phyloP scores from a whole-genome alignment of 2,329 filamentous ascomycete genomes.

The Bimuria novae-zelandiae region DNA sequence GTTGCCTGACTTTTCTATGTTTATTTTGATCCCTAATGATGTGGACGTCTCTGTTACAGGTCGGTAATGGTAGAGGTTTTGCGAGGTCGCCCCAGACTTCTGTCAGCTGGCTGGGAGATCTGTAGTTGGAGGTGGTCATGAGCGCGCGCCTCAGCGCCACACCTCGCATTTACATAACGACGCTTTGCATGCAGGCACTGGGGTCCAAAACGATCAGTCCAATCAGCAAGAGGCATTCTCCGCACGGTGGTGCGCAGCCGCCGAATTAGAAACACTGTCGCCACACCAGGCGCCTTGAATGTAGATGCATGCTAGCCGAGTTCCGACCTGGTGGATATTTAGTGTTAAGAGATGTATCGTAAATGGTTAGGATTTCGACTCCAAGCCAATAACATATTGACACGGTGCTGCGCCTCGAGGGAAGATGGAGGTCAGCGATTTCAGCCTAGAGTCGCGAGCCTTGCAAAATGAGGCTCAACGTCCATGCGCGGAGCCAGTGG shows the following conservation, averaged over 20 bases:
- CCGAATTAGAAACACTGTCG: constrained; percentile 18
- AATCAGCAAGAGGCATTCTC: constrained; percentile 4
- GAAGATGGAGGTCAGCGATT: constrained; percentile 18
- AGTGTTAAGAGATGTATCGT: neutral
- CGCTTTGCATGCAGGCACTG: constrained; percentile 1
- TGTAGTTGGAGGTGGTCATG: neutral
- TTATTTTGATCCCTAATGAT: too few species aligned
- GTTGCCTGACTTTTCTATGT: constrained; percentile 5
- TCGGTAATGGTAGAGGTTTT: neutral
- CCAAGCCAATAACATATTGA: neutral
- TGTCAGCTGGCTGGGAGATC: constrained; percentile 3
- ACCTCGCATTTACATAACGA: constrained; percentile 9
- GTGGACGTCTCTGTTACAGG: too few species aligned
- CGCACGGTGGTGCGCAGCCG: constrained; percentile 1
- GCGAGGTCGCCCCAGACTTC: neutral
- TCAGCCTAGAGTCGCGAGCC: constrained; percentile 13
- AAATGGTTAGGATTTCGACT: neutral
- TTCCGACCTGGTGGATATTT: constrained; percentile 7
- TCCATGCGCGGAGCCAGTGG: constrained; percentile 6
- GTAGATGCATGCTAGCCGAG: constrained; percentile 10
- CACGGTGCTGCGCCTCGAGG: constrained; percentile 15
- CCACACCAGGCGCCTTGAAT: constrained; percentile 11
- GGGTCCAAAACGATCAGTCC: neutral
- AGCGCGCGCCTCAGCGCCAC: constrained; percentile 6
- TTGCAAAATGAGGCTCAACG: constrained; percentile 15